These are phyloP conservation scores for Ephemerocybe angulata DNA, from an alignment of 768 basidiomycete species.

Conservation along the genomic window DNA sequence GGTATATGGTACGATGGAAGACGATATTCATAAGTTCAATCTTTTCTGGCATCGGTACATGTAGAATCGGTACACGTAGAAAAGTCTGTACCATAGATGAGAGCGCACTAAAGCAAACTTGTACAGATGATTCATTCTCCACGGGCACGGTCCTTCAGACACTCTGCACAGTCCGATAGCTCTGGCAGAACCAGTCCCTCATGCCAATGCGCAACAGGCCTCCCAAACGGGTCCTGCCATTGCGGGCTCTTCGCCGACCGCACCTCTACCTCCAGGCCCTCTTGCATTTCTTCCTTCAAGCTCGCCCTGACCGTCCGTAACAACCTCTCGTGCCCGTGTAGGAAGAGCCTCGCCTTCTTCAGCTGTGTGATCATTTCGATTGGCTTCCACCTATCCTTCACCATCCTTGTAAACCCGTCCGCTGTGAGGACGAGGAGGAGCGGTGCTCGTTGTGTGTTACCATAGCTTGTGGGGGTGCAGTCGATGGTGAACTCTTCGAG, in stretches of 20 bases:
- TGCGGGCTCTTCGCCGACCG: not conserved
- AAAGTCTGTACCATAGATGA: no score
- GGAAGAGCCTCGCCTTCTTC: not conserved
- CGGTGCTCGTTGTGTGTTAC: not conserved
- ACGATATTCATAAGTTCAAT: not conserved
- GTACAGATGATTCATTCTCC: no score
- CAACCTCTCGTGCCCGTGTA: not conserved
- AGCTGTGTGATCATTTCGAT: constrained; percentile 2
- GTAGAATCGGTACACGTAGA: no score
- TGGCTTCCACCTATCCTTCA: constrained; percentile 5
- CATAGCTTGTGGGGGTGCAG: not conserved
- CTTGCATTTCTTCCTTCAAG: constrained; percentile 1
- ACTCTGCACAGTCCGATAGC: not conserved
- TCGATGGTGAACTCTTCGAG: constrained; percentile 3
- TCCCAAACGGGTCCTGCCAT: not conserved
- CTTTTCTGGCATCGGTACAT: constrained; percentile 3
- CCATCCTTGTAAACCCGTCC: constrained; percentile 4
- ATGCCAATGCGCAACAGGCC: not conserved
- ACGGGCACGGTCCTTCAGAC: not conserved
- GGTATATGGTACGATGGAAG: not conserved
- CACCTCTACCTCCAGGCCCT: not conserved
- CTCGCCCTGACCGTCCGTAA: not conserved
- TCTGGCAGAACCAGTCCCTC: not conserved
- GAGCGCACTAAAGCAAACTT: no score
- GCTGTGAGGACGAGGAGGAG: not conserved